Conservation (phyloP, 2,329 filamentous ascomycete species). For the Hortaea werneckii region DNA sequence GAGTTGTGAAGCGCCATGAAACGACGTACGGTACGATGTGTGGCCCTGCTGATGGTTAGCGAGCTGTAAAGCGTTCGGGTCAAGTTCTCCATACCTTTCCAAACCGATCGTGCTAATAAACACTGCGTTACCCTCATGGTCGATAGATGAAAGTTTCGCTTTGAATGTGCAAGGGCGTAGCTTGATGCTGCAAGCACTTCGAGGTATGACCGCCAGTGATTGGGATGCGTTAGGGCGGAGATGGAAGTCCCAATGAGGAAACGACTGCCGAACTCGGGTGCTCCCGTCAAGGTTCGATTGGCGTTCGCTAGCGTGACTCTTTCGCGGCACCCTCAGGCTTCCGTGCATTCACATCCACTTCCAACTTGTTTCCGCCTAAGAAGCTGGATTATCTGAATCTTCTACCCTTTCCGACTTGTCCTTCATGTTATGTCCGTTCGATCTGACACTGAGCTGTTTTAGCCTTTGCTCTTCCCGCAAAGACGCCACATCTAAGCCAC, state of each 20-base stretch:
- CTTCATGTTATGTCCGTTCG: too few species aligned
- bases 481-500: too few species aligned
- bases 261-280: not conserved
- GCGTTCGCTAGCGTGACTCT: not conserved
- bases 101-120: slow-evolving; percentile 59
- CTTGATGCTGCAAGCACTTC: too few species aligned
- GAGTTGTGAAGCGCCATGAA: too few species aligned
- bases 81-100: slow-evolving; percentile 60
- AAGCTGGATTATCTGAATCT: too few species aligned
- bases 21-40: slow-evolving; percentile 58
- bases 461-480: too few species aligned
- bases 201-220: not conserved
- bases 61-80: too few species aligned
- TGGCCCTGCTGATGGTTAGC: slow-evolving; percentile 40
- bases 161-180: too few species aligned
- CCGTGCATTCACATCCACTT: slow-evolving; percentile 4
- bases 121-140: slow-evolving; percentile 20
- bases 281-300: not conserved
- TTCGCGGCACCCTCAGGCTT: slow-evolving; percentile 6
- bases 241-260: not conserved
- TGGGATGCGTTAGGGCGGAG: not conserved
- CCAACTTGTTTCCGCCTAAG: too few species aligned
- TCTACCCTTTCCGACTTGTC: too few species aligned
- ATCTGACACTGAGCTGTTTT: too few species aligned
- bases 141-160: not conserved